These are phyloP conservation scores for Aspergillus bertholletiae DNA, from an alignment of 495 filamentous ascomycete genomes.

Conservation along the genomic window DNA sequence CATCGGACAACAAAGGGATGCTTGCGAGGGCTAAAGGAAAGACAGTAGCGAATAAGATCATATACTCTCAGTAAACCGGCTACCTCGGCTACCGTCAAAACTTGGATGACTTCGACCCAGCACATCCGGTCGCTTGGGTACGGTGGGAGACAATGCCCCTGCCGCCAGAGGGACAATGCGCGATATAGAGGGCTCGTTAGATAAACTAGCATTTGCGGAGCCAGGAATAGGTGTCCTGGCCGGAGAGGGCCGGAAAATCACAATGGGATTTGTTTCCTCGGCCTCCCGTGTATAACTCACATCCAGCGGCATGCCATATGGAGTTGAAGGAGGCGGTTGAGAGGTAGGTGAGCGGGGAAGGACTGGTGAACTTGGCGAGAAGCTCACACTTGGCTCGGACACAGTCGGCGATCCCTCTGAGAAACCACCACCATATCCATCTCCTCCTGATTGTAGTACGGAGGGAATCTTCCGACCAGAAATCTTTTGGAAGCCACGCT, in stretches of 20 bases:
- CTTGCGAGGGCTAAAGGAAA: background rate
- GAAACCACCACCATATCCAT: constrained; percentile 60
- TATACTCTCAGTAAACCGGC: constrained; percentile 52
- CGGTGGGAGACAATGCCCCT: constrained; percentile 17
- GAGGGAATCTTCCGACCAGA: constrained; percentile 72
- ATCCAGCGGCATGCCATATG: constrained; percentile 36
- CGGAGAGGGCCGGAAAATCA: constrained; percentile 44
- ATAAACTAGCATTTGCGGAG: constrained; percentile 30
- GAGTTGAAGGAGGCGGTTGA: constrained; percentile 31
- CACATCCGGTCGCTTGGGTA: constrained; percentile 33
- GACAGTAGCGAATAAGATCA: constrained; percentile 2
- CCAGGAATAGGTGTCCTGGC: constrained; percentile 48
- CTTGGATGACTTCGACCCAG: constrained; percentile 54
- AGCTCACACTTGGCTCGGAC: constrained; percentile 22
- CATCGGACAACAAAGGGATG: background rate
- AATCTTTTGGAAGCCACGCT: constrained; percentile 58
- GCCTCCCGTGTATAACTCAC: constrained; percentile 33
- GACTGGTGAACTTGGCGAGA: constrained; percentile 20
- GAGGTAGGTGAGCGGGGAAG: constrained; percentile 22
- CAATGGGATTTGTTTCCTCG: constrained; percentile 24
- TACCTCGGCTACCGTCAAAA: constrained; percentile 52
- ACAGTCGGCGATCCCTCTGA: constrained; percentile 22
- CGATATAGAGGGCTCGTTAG: constrained; percentile 10
- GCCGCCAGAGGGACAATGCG: constrained; percentile 8
- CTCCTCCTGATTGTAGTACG: constrained; percentile 64